phyloP scores from a whole-genome alignment of 352 stramenopile genomes.

The Pythium rhizo-oryzae region DNA sequence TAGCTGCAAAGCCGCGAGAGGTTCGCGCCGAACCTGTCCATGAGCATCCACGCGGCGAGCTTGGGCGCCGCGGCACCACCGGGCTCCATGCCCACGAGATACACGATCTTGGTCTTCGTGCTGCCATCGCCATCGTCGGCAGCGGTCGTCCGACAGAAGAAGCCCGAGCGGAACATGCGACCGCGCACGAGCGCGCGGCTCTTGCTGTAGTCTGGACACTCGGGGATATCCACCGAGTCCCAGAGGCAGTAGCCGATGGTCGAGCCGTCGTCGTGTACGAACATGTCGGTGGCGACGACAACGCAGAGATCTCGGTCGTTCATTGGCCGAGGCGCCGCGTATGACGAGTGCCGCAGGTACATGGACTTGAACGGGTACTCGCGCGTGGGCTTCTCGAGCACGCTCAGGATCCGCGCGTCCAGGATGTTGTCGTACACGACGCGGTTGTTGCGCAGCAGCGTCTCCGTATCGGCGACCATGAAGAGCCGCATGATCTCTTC shows the following conservation, averaged over 20 bases:
- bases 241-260: constrained; percentile 65
- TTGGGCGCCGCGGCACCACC: constrained; percentile 33
- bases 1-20: constrained; percentile 47
- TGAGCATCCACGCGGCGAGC: constrained; percentile 39
- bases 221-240: constrained; percentile 49
- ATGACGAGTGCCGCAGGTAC: constrained; percentile 40
- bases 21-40: constrained; percentile 51
- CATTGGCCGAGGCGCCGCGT: constrained; percentile 34
- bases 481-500: constrained; percentile 60
- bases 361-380: constrained; percentile 40
- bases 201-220: constrained; percentile 23
- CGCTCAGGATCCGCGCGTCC: constrained; percentile 44
- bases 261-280: constrained; percentile 40
- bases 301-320: constrained; percentile 48
- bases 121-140: background rate
- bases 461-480: constrained; percentile 39
- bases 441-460: constrained; percentile 45
- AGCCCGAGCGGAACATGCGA: constrained; percentile 56
- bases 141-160: constrained; percentile 35
- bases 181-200: constrained; percentile 30
- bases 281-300: constrained; percentile 36
- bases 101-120: constrained; percentile 57
- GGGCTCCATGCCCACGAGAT: constrained; percentile 51
- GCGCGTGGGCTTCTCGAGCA: constrained; percentile 43
- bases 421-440: constrained; percentile 52